Conservation (phyloP, 768 basidiomycete species). For the Agrocybe pediades region DNA sequence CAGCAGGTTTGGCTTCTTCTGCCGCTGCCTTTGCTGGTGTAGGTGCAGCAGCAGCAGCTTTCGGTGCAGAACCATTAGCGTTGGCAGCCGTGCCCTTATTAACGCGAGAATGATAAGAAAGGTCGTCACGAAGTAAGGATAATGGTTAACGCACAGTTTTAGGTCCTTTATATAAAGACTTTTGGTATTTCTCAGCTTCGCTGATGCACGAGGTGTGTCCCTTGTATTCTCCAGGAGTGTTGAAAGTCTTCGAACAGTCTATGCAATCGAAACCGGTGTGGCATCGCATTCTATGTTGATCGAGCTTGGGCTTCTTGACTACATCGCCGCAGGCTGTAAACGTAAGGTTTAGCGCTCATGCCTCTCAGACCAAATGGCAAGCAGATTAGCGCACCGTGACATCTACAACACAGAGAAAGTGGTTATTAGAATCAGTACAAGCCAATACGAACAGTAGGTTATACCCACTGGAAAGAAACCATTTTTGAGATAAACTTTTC, state of each 20-base stretch:
- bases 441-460: neutral
- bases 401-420: constrained; percentile 42
- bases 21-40: neutral
- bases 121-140: neutral
- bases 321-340: constrained; percentile 75
- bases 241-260: constrained; percentile 88
- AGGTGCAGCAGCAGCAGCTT: neutral
- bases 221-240: constrained; percentile 76
- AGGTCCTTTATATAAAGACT: constrained; percentile 78
- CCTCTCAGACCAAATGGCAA: neutral
- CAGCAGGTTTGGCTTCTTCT: neutral
- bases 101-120: neutral
- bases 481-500: constrained; percentile 16
- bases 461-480: constrained; percentile 33
- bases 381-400: constrained; percentile 56
- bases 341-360: neutral
- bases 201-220: constrained; percentile 81
- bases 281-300: constrained; percentile 70
- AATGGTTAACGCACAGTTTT: constrained; percentile 45
- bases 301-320: constrained; percentile 92
- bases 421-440: neutral
- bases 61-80: constrained; percentile 2
- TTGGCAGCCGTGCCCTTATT: neutral
- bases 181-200: constrained; percentile 95
- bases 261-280: constrained; percentile 76